Conservation (phyloP, 805 yeast species). For the Nakazawaea peltata region DNA sequence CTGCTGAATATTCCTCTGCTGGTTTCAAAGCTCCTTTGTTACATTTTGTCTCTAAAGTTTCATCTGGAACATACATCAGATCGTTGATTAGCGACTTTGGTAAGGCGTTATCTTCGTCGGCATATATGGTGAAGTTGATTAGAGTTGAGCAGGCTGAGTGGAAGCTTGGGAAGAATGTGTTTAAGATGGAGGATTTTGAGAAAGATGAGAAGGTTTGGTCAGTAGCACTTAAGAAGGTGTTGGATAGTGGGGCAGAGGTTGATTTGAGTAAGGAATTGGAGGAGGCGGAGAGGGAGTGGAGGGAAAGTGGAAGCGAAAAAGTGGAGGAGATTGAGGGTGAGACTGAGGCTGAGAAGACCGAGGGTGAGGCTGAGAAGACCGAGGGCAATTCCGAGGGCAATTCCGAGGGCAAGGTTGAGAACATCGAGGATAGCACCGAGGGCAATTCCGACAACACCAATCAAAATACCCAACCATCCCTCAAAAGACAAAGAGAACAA, state of each 20-base stretch:
- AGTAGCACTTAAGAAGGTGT: constrained; percentile 46
- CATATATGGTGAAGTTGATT: constrained; percentile 80
- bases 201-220: constrained; percentile 65
- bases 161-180: constrained; percentile 64
- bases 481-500: too few relatives aligned
- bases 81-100: constrained; percentile 87
- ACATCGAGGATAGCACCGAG: too few relatives aligned
- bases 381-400: too few relatives aligned
- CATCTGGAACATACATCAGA: constrained; percentile 93
- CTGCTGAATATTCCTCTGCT: constrained; percentile 25
- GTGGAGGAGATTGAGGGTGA: constrained; percentile 1
- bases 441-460: too few relatives aligned
- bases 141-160: constrained; percentile 79
- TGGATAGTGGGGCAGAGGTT: constrained; percentile 34
- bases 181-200: constrained; percentile 58
- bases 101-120: constrained; percentile 66
- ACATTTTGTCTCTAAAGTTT: constrained; percentile 70
- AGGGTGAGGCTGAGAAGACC: too few relatives aligned
- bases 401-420: too few relatives aligned
- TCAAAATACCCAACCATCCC: too few relatives aligned
- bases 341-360: too few relatives aligned
- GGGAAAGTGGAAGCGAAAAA: constrained; percentile 3
- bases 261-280: constrained; percentile 33
- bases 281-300: constrained; percentile 12
- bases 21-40: constrained; percentile 53